Evolutionary conservation across 2,329 filamentous ascomycete species (phyloP).

Genomic region (Leptographium procerum): DNA sequence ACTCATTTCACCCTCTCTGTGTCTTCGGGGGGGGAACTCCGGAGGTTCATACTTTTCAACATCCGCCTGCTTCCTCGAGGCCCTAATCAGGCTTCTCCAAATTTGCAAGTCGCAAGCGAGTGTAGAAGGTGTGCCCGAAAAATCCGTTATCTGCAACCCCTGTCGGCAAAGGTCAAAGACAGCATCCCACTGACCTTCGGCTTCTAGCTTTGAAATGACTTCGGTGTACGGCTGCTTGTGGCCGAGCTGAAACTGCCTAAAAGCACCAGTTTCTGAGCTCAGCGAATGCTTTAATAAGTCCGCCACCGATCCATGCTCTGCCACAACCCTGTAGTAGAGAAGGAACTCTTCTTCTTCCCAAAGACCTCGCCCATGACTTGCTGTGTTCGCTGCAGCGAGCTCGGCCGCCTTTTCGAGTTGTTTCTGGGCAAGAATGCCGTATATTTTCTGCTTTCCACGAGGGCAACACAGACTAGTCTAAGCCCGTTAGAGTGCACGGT

Average conservation of each 20-base stretch:
- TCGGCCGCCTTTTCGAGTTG: constrained; percentile 34
- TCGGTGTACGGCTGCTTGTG: constrained; percentile 36
- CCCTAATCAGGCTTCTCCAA: constrained; percentile 22
- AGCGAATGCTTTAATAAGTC: constrained; percentile 29
- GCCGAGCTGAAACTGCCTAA: constrained; percentile 31
- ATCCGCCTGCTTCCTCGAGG: constrained; percentile 19
- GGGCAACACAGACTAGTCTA: constrained; percentile 36
- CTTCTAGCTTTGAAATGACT: constrained; percentile 25
- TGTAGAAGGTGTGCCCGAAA: constrained; percentile 25
- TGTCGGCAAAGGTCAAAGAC: constrained; percentile 32
- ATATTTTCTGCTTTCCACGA: constrained; percentile 38
- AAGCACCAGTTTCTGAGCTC: constrained; percentile 29
- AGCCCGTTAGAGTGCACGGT: constrained; percentile 13
- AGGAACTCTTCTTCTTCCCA: constrained; percentile 38
- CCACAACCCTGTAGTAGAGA: constrained; percentile 35
- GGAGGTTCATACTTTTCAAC: constrained; percentile 13
- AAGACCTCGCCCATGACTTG: constrained; percentile 19
- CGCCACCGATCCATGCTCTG: constrained; percentile 28
- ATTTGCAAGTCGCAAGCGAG: constrained; percentile 31
- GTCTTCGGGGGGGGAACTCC: background rate
- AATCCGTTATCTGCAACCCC: constrained; percentile 28
- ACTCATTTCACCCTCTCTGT: background rate
- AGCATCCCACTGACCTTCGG: constrained; percentile 27
- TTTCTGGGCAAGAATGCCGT: constrained; percentile 37
- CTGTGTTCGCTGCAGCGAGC: constrained; percentile 15